phyloP scores from a whole-genome alignment of 306 rosid species.

The Morella rubra region DNA sequence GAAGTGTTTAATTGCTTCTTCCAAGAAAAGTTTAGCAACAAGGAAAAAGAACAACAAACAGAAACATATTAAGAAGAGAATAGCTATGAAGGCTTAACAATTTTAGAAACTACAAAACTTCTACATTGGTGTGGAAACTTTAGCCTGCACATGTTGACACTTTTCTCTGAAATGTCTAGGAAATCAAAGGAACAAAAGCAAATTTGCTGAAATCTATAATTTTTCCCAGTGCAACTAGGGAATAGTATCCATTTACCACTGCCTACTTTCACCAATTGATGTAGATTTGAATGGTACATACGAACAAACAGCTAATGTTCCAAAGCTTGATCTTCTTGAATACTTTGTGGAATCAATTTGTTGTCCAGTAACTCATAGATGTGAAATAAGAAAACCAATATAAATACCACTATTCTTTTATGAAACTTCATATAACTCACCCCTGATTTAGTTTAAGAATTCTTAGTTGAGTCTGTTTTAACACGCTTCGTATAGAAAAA shows the following conservation, averaged over 20 bases:
- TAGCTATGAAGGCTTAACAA: not conserved
- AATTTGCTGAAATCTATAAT: not conserved
- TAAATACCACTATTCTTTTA: too few relatives aligned
- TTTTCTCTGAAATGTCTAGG: not conserved
- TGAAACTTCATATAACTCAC: too few relatives aligned
- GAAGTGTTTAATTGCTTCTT: not conserved
- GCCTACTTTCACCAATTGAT: not conserved
- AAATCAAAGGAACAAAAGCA: not conserved
- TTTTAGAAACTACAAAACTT: not conserved
- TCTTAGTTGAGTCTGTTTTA: too few relatives aligned
- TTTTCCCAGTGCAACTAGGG: not conserved
- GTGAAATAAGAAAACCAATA: too few relatives aligned
- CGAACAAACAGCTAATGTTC: not conserved
- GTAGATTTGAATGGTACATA: not conserved
- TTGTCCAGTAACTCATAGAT: too few relatives aligned
- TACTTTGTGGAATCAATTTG: too few relatives aligned
- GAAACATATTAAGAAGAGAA: not conserved
- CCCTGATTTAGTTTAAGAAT: too few relatives aligned
- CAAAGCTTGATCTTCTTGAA: too few relatives aligned
- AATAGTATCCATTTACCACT: too few relatives aligned
- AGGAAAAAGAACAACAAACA: not conserved
- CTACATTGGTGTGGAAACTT: not conserved
- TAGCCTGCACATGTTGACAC: too few relatives aligned
- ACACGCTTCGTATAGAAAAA: too few relatives aligned
- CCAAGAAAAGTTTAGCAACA: not conserved